These are phyloP conservation scores for Xylariales sp. DNA, from an alignment of 2,329 filamentous ascomycete species.

Conservation along the genomic window DNA sequence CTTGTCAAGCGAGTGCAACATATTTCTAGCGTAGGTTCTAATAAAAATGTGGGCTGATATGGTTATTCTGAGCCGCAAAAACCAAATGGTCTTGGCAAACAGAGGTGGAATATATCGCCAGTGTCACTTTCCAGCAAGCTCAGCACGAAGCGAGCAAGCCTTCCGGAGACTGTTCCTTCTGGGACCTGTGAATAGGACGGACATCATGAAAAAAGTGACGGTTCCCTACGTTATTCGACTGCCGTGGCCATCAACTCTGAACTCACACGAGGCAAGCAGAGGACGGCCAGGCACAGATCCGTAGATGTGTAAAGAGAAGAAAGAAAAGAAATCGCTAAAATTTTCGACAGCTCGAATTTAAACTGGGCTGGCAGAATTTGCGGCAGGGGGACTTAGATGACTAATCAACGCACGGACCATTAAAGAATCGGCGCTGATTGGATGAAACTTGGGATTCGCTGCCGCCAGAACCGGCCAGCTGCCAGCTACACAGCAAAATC, in stretches of 20 bases:
- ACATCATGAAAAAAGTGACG: constrained; percentile 69
- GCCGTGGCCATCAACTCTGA: constrained; percentile 74
- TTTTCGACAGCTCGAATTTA: constrained; percentile 12
- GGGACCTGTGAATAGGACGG: constrained; percentile 94
- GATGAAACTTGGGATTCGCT: too few relatives aligned
- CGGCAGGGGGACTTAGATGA: constrained; percentile 3
- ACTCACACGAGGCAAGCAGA: constrained; percentile 51
- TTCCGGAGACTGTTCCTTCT: constrained; percentile 64
- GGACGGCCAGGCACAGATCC: constrained; percentile 88
- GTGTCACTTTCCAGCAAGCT: constrained; percentile 55
- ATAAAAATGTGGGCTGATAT: constrained; percentile 79
- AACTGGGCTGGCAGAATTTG: constrained; percentile 1
- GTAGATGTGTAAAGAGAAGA: constrained; percentile 35
- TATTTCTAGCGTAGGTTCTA: too few relatives aligned
- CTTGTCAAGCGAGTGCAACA: too few relatives aligned
- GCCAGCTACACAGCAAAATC: too few relatives aligned
- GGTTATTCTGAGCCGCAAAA: constrained; percentile 88
- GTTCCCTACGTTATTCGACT: constrained; percentile 78
- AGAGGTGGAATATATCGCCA: constrained; percentile 85
- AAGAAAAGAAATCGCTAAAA: constrained; percentile 24
- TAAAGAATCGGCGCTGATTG: too few relatives aligned
- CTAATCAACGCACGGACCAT: too few relatives aligned
- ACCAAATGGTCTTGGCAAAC: constrained; percentile 88
- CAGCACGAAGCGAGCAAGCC: constrained; percentile 62
- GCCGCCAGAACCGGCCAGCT: too few relatives aligned